phyloP scores from a whole-genome alignment of 768 basidiomycete species.

The Russula dissimulans region DNA sequence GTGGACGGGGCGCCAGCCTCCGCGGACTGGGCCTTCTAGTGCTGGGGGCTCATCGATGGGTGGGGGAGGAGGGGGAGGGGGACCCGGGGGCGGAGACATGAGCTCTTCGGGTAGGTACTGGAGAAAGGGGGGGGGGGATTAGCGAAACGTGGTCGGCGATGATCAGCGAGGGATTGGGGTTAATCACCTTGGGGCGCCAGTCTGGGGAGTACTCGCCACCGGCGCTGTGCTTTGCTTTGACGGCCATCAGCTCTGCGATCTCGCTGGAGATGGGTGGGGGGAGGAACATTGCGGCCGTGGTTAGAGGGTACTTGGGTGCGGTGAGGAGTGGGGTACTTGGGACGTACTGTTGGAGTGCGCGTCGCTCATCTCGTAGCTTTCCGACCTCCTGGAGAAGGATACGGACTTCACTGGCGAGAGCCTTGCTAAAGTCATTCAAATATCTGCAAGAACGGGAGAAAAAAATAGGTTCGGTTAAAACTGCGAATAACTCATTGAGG shows the following conservation, averaged over 20 bases:
- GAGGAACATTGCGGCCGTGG: background rate
- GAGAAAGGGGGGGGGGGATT: constrained; percentile 20
- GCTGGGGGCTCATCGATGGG: constrained; percentile 39
- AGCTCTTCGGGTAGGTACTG: constrained; percentile 25
- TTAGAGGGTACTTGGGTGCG: background rate
- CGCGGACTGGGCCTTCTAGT: constrained; percentile 39
- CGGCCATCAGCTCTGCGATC: constrained; percentile 74
- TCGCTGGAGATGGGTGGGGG: constrained; percentile 39
- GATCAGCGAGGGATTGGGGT: background rate
- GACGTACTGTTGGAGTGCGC: constrained; percentile 46
- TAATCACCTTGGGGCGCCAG: constrained; percentile 55
- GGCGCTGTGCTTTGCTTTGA: constrained; percentile 74
- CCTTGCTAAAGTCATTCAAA: constrained; percentile 54
- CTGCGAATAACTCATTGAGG: background rate
- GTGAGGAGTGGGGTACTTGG: background rate
- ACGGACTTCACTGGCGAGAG: constrained; percentile 51
- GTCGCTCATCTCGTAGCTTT: constrained; percentile 49
- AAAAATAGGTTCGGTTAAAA: background rate
- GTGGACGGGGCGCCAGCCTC: constrained; percentile 67
- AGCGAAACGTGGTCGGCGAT: background rate
- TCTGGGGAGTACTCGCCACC: constrained; percentile 72
- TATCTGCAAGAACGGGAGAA: constrained; percentile 29
- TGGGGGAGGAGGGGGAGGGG: constrained; percentile 30
- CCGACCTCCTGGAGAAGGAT: constrained; percentile 53
- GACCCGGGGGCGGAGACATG: constrained; percentile 18